Base-by-base conservation (phyloP, 176 grass and related monocot species). In the Miscanthus lutarioriparius region DNA sequence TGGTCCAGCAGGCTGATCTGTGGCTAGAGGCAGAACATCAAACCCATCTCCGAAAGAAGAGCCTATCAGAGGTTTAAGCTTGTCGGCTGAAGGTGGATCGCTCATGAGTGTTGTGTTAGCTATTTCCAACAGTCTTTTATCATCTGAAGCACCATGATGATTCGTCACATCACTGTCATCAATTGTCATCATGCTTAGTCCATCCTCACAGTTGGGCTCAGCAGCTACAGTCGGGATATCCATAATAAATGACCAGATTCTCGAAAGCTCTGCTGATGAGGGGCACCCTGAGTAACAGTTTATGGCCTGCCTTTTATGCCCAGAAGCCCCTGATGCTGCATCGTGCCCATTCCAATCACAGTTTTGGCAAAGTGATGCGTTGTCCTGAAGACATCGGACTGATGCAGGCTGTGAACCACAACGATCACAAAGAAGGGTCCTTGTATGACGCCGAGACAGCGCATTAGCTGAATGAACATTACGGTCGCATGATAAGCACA, bases 401-500 rank as follows among this genome's bases (percentile, higher is more conserved):
- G 72, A 53, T 49, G 93, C 93, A 72, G 93, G 93, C 74, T 99
- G 93, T 27, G 82, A 79, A 67, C 10, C 63, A 84, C 96, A 99
- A 40, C 81, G 88, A 76, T 94, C 97, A 76, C 96, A 96, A 41
- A 99, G 74, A 81, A 96, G 93, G 85, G 93, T 96, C 45, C 91
- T 92, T n/a, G 49, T 84, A 80, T 99, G 96, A 64, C 93, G 89
- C 20, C 27, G 81, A 38, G 96, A 96, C 19, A 99, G 91, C 3
- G 93, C 84, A 44, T 99, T 99, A 59, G 93, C 93, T 73, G 93
- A 99, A 80, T 99, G 93, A 58, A 99, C 87, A 82, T 84, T 94
- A 20, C 72, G 93, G 78, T 99, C 96, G 59, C 96, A 99, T 22
- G 86, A 99, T 53, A 99, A 89, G 75, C 96, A 99, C 61, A 94